Evolutionary conservation across 1,284 basidiomycete genomes (phyloP), one percentile per base, ranked within the genome.

Genomic region (Farysia itapuensis): DNA sequence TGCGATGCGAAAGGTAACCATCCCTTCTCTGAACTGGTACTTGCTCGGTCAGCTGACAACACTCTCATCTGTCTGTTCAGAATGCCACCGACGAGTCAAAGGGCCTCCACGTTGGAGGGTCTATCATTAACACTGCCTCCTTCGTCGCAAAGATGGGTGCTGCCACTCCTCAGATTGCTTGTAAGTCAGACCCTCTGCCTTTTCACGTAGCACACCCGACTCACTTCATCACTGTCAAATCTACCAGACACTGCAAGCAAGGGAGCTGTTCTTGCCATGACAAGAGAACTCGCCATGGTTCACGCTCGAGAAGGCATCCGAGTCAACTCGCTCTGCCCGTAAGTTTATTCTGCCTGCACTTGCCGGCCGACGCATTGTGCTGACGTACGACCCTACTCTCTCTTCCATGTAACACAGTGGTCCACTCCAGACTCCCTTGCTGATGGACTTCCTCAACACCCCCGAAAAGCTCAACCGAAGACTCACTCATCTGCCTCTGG

Each of bases 391-490:
- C n/a, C n/a, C n/a, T n/a, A n/a, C n/a, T n/a, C n/a, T n/a, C n/a
- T n/a, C n/a, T n/a, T n/a, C n/a, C n/a, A n/a, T n/a, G n/a, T n/a
- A 11, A 7, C 34, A 39, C 24, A 54, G 51, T 87, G 92, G 78
- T 7, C 29, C 43, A 20, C 39, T 43, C 7, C 31, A 45, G 16
- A 51, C 72, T 88, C 89, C 92, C 26, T 84, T 97, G 24, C 82
- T 98, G 23, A 98, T 98, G 93, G 87, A 97, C 78, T 97, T 93
- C 82, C 83, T 98, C 70, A 85, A 96, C 79, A 96, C 94, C n/a
- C 82, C 87, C 32, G 93, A 98, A 82, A 97, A 96, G 81, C 85
- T 88, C 59, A 85, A 95, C 54, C 85, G 93, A 35, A 83, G 94
- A 39, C 77, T 96, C 74, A 85, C 90, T 20, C 93, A 97, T 77